Evolutionary conservation across 768 basidiomycete species (phyloP), one percentile per base, ranked within the genome.

Genomic region (Neoboletus brunneissimus): DNA sequence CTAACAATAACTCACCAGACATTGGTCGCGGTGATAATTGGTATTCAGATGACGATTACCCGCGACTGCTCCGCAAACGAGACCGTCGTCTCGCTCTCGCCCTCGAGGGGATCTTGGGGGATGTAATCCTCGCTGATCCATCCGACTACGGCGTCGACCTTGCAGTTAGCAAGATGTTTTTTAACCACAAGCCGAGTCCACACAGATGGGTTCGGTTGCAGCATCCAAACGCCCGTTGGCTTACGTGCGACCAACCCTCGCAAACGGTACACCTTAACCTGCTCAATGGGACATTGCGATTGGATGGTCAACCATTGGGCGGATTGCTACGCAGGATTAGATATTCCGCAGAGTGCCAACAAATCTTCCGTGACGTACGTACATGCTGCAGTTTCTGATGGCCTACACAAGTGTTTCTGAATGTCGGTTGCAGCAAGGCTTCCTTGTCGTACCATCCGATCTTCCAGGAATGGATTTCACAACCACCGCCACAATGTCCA

Each of bases 11-110:
- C 25, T 25, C 25, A 3, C 5, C 25, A 25, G 25, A 5, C 25
- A 25, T 25, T 25, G 25, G n/a, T n/a, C n/a, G n/a, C n/a, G n/a
- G n/a, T n/a, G n/a, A n/a, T n/a, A n/a, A n/a, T 25, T 25, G 25
- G 5, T 25, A 25, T 25, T 25, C 29, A 5, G 9, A 31, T 31
- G 29, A 31, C 3, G 6, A 31, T 4, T 9, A 31, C 9, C 9
- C 29, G 9, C 29, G 29, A 31, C 29, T 35, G 13, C 48, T 64
- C 20, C 43, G 64, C 15, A 44, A 62, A 16, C 60, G 71, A 7
- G 64, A 74, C 31, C 25, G 55, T n/a, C 63, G 67, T 37, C 41
- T 72, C 7, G 58, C 68, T 7, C 49, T 58, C 13, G 31, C 43
- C 6, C 16, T 73, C 13, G 64, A 71, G 43, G 27, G 45, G 0